Evolutionary conservation across 306 rosid species (phyloP), one percentile per base, ranked within the genome.

Genomic region (Psophocarpus tetragonolobus): DNA sequence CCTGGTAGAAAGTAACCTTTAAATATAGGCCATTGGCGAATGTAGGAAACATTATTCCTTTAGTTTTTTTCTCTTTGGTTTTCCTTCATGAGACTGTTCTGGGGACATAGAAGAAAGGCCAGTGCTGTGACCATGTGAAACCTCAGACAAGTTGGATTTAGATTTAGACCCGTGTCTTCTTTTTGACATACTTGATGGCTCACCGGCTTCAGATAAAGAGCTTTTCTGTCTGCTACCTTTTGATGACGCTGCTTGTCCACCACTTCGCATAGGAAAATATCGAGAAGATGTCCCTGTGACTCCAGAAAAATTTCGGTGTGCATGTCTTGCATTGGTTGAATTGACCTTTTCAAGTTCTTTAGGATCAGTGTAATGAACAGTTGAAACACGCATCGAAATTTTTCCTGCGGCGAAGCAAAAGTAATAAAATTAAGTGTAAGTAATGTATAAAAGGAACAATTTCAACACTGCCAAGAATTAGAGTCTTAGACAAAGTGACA

Each of bases 341-440:
- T 69, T 87, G 71, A 36, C 67, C 48, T 80, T 80, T 62, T 76
- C 80, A 21, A 85, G 86, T 84, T 92, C 97, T 74, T 89, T 66
- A 15, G 97, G 88, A 70, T 89, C 94, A 5, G 89, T 87, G 81
- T 82, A 90, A 80, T 85, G 92, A 41, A 88, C 93, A 39, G 87
- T 64, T 6, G 96, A 88, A 53, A 92, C 90, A 27, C 87, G 89
- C 71, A 85, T 83, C 0, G 94, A 85, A 71, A 92, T 87, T 86
- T 92, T 95, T 78, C 96, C 96, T 75, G 82, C 93, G 89, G 88
- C 73, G 47, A 10, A 64, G 29, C 14, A 33, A 42, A 26, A 68
- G 57, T 63, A 14, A 71, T n/a, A n/a, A n/a, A n/a, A n/a, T n/a
- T n/a, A n/a, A n/a, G n/a, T n/a, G n/a, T n/a, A n/a, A n/a, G n/a